Base-by-base conservation (phyloP, 345 rosid species). In the Triadica sebifera region DNA sequence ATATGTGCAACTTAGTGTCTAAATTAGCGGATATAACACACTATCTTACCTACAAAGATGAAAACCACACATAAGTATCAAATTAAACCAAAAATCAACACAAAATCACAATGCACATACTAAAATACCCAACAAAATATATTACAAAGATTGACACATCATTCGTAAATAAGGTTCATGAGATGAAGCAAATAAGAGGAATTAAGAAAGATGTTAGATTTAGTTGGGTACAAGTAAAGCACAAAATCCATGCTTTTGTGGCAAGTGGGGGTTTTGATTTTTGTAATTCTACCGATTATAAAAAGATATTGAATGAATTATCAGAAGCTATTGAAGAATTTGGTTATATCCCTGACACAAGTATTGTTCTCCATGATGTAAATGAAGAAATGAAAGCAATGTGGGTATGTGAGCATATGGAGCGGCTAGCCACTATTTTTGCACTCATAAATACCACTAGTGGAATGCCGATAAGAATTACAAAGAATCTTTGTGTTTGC, bases 141-240 rank as follows among this genome's bases (percentile, higher is more conserved):
- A n/a, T n/a, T n/a, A n/a, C n/a, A n/a, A n/a, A n/a, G n/a, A n/a
- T n/a, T n/a, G n/a, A n/a, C n/a, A n/a, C n/a, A n/a, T n/a, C n/a
- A 41, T 41, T 41, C 1, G 89, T 89, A 17, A 77, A 89, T 77
- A 79, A 75, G 41, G 73, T 89, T 41, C 67, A 87, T 74, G 82
- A 79, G 64, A 70, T 64, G 43, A 81, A 85, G 70, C 79, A 58
- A 46, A 22, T 13, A 78, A 77, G 77, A 81, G 78, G 37, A 12
- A 29, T 71, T 80, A 52, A 62, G 81, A 74, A 79, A 79, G 77
- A 84, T 79, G 83, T 77, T 53, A 83, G 85, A 8, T 77, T 85
- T 77, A 84, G 85, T 72, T 84, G 87, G 85, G 72, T 72, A 17
- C 81, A 81, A 73, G 71, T 84, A 22, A 69, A 84, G 73, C 80